Base-by-base conservation (phyloP, 108 stramenopile species). In the Cyclotella kingstonii region DNA sequence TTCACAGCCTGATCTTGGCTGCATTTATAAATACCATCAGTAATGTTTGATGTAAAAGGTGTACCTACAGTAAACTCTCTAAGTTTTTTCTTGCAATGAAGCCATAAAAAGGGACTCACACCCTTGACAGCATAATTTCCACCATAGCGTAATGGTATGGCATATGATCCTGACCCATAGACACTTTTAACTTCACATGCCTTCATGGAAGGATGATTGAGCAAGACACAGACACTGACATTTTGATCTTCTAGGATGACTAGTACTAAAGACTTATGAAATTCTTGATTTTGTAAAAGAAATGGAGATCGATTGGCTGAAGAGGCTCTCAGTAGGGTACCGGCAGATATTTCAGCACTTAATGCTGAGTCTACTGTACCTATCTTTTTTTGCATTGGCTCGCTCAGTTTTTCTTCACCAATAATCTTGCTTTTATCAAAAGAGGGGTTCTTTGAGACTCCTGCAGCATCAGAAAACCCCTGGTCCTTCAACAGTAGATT, bases 111-210 rank as follows among this genome's bases (percentile, higher is more conserved):
- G 17, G 82, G 73, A 36, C 69, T 73, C 36, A 82, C 55, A 4
- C 82, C 90, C 57, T 82, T 83, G 23, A 93, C 54, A 12, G 80
- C 68, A 57, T 79, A 93, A 54, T 85, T 82, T 10, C 91, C 91
- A 12, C 91, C 91, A 57, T 78, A 89, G 10, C 87, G 78, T 11
- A 89, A 30, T 7, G 82, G 82, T 18, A 84, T 35, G 26, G 44
- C 17, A 6, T 40, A 38, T 19, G 48, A 7, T 12, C 48, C 56
- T 22, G 40, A 51, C 8, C 40, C 60, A 33, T 49, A 49, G 25
- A 57, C 54, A 12, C 78, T 70, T 11, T 62, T 51, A 35, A 84
- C 61, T 7, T 87, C 81, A 25, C 75, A 54, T 10, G 76, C 82
- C 39, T 79, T 85, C 9, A 84, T 51, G 30, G 81, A 66, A 33